Base-by-base conservation (phyloP, 2,329 filamentous ascomycete species). In the Fusarium burgessii region DNA sequence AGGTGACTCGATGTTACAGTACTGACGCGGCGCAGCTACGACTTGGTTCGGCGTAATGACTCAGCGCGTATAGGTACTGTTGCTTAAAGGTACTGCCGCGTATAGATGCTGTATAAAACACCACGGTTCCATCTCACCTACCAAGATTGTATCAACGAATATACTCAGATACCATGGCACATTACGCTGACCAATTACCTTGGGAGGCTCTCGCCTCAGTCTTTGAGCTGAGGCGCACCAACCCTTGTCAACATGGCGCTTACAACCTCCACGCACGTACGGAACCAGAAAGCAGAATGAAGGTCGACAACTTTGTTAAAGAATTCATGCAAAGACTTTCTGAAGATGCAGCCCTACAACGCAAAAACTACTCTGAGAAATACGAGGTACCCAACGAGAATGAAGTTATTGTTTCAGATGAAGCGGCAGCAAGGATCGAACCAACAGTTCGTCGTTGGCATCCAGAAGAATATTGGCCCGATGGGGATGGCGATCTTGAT, bases 191-290 rank as follows among this genome's bases (percentile, higher is more conserved):
- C 6, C 56, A 35, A 13, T 33, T 72, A 4, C 69, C 66, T 8
- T 72, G 69, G 69, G 50, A 54, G 5, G 8, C 27, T n/a, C 33
- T 72, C 27, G 61, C 65, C 3, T 62, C 70, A 6, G 45, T 57
- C 1, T 43, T 73, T 13, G 45, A 73, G 41, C 23, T 73, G 7
- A 58, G 25, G 7, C 6, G 17, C 3, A 9, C 32, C 23, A 73
- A 71, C 23, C 3, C n/a, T 2, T 73, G 62, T 32, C 59, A 73
- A 25, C 45, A 64, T 3, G 35, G 32, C 6, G 70, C 70, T 0
- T 6, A 18, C 4, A 65, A 73, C n/a, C 47, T 73, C 8, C 70
- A 73, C 18, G 25, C 43, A 1, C 56, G 23, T n/a, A 38, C 38
- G 8, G 14, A 60, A 17, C 40, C 47, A 38, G 52, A 51, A 7